Evolutionary conservation across 352 stramenopile species (phyloP), one percentile per base, ranked within the genome.

Genomic region (Phytophthora lateralis): DNA sequence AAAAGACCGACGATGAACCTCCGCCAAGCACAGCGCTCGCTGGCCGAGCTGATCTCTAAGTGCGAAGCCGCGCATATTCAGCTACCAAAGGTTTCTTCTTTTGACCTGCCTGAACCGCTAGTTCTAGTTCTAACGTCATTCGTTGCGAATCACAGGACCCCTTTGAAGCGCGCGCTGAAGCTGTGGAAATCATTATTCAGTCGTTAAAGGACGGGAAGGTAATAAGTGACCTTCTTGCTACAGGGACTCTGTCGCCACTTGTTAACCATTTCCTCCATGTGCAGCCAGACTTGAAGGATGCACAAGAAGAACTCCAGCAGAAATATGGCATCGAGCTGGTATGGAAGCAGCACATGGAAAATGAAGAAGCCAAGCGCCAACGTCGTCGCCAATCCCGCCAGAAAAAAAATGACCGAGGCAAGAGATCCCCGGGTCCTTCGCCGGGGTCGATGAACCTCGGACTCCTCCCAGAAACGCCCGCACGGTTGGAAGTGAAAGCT

Each of bases 1-100:
- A 29, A 18, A 3, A 39, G 15, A 7, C 11, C 11, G 39, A 60
- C 43, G 39, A 91, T 92, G 82, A 90, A 85, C 59, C 71, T 80
- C 17, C 77, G 79, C 2, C 80, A 90, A 54, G 74, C 76, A n/a
- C 83, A 88, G 37, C 80, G 75, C 32, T 71, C 68, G 38, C 71
- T 92, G 6, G 76, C 69, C 4, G 80, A 90, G 6, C 59, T 92
- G 17, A 73, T 90, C 18, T 26, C 60, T 42, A 89, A 85, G 53
- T 88, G 83, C 48, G 67, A 89, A n/a, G 75, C 71, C 24, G 64
- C 63, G 2, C 81, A 90, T 56, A 73, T 92, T 1, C 61, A 82
- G 26, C 70, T 92, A 0, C 79, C 83, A 4, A 32, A 78, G 61
- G 75, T 85, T 60, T 18, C 11, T 37, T 24, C 30, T 37, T 18